Evolutionary conservation across 2,329 filamentous ascomycete genomes (phyloP), one percentile per base, ranked within the genome.

Genomic region (Davidsoniella virescens): DNA sequence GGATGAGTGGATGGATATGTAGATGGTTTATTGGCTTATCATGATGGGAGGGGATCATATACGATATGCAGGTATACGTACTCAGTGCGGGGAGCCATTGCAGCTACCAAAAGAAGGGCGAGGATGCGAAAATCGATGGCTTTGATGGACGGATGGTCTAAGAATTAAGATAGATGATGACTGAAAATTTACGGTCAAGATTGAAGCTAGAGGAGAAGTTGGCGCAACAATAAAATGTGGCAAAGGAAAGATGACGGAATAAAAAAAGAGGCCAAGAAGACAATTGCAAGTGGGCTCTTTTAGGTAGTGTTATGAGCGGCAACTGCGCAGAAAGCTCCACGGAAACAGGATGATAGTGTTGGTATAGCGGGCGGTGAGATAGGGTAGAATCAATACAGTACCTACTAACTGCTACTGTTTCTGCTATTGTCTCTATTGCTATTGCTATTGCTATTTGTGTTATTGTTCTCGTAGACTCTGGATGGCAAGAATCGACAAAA

Each of bases 41-140:
- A 9, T 40, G 8, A 5, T 14, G 12, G 16, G n/a, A 16, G 25
- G 49, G 16, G 18, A 16, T 38, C n/a, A 56, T 23, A 74, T 70
- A 0, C 57, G 56, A 9, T 3, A 2, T 7, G 23, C n/a, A 9
- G n/a, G 38, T 18, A n/a, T 39, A 62, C 66, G 56, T 65, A 69
- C 70, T 72, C 67, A 52, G 64, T 70, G 50, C 63, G 64, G 49
- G 67, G 63, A 36, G 65, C 62, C 69, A 71, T 72, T 52, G 43
- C 57, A 47, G 29, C 29, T 33, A 9, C 4, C 29, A 12, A 33
- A 12, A 12, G 8, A 9, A 9, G 12, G 12, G 3, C 29, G 29
- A 33, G 10, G 29, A 33, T 33, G 29, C 29, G 29, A 33, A 9
- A 33, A 33, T 33, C 8, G 29, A 33, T 33, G 29, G 12, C 33